Conservation (phyloP, 2,329 filamentous ascomycete species). For the Plenodomus biglobosus region DNA sequence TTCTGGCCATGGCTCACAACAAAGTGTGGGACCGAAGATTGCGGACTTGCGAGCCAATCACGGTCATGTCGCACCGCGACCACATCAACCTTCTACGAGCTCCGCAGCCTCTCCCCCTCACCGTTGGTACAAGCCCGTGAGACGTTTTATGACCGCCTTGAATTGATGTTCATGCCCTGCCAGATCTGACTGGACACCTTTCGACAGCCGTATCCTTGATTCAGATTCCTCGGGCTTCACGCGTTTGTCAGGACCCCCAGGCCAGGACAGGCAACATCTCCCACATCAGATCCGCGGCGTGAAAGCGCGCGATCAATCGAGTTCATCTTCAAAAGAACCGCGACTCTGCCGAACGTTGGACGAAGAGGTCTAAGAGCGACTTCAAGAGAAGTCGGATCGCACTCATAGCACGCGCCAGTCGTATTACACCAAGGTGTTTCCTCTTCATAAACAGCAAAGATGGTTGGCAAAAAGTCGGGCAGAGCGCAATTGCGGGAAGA, state of each 20-base stretch:
- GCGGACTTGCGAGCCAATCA: constrained; percentile 22
- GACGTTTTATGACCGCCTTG: neutral
- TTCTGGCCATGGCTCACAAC: constrained; percentile 4
- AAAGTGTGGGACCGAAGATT: constrained; percentile 11
- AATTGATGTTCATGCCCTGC: neutral
- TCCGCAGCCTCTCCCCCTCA: constrained; percentile 5
- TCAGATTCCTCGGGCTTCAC: neutral
- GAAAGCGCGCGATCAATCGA: neutral
- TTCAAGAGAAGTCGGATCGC: neutral
- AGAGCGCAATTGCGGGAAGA: constrained; percentile 64
- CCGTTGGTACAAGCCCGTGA: constrained; percentile 1
- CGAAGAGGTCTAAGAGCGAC: neutral
- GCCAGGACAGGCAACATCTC: neutral
- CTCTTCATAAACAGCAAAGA: constrained; percentile 31
- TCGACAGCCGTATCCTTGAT: neutral
- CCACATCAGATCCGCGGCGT: neutral
- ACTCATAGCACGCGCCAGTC: constrained; percentile 1
- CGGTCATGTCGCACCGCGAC: constrained; percentile 15
- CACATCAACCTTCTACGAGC: constrained; percentile 8
- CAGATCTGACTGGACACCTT: neutral
- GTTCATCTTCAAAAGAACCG: neutral
- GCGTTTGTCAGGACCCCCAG: neutral
- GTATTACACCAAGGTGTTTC: constrained; percentile 1
- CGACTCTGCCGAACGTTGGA: neutral
- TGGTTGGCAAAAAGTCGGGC: constrained; percentile 69